Evolutionary conservation across 805 yeast species (phyloP).

Genomic region (Myxozyma neotropica): DNA sequence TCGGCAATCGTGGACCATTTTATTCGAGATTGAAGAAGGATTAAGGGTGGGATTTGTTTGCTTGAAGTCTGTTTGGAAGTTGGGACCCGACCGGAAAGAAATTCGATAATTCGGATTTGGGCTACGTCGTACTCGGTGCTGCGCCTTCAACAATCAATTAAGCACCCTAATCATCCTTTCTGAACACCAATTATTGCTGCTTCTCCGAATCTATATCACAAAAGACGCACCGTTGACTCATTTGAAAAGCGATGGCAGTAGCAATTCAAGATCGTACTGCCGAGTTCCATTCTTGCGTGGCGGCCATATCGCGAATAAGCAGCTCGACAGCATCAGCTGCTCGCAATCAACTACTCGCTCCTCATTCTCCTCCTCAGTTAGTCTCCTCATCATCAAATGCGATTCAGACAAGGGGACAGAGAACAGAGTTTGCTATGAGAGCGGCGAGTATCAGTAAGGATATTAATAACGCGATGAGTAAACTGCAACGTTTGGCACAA

Average conservation of each 20-base stretch:
- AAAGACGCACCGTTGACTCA: too few relatives aligned
- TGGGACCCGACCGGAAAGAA: too few relatives aligned
- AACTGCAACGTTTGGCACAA: constrained; percentile 76
- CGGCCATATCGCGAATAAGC: constrained; percentile 61
- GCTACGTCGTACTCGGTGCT: too few relatives aligned
- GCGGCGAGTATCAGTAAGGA: constrained; percentile 88
- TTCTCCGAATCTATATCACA: too few relatives aligned
- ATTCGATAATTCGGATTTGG: too few relatives aligned
- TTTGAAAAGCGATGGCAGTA: constrained; percentile 17
- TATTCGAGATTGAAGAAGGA: too few relatives aligned
- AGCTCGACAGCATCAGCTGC: constrained; percentile 46
- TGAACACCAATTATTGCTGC: too few relatives aligned
- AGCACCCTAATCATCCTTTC: too few relatives aligned
- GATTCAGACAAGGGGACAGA: constrained; percentile 35
- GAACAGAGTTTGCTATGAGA: constrained; percentile 62
- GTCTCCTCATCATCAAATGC: constrained; percentile 9
- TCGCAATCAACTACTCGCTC: constrained; percentile 36
- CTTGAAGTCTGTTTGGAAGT: too few relatives aligned
- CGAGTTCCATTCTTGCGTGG: constrained; percentile 91
- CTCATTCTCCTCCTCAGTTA: constrained; percentile 22
- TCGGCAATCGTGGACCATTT: too few relatives aligned
- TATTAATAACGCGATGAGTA: constrained; percentile 79
- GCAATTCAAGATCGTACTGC: constrained; percentile 67
- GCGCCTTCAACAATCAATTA: too few relatives aligned
- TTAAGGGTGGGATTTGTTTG: too few relatives aligned